Conservation (phyloP, 2,329 filamentous ascomycete species). For the Cadophora malorum region DNA sequence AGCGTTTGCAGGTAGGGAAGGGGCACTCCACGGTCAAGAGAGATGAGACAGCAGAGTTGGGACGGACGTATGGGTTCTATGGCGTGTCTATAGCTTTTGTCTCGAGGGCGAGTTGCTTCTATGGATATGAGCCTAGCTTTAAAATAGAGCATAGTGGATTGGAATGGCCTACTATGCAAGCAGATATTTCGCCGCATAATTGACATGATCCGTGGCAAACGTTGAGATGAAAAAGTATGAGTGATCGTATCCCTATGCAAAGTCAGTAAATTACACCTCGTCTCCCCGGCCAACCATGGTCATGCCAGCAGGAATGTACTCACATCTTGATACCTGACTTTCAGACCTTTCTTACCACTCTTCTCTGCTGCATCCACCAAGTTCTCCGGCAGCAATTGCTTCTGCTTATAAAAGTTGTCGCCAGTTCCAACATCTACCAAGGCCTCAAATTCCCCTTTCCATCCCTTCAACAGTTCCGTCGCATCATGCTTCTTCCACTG, state of each 20-base stretch:
- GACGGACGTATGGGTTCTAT: neutral
- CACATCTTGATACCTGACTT: conserved; percentile 81
- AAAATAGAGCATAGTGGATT: conserved; percentile 7
- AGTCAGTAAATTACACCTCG: conserved; percentile 26
- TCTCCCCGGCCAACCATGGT: neutral
- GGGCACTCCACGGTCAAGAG: neutral
- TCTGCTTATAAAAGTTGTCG: conserved; percentile 96
- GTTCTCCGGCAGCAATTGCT: conserved; percentile 93
- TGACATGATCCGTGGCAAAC: conserved; percentile 89
- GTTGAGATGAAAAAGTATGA: conserved; percentile 96
- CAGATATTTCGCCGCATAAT: conserved; percentile 88
- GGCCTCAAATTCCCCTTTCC: conserved; percentile 73
- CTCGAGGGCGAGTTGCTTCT: conserved; percentile 35
- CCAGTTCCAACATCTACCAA: conserved; percentile 92
- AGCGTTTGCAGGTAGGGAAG: conserved; percentile 19
- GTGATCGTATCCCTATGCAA: conserved; percentile 81
- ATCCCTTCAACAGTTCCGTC: conserved; percentile 82
- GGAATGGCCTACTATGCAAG: conserved; percentile 57
- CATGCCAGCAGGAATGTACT: conserved; percentile 40
- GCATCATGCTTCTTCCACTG: conserved; percentile 92
- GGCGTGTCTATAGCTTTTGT: conserved; percentile 38
- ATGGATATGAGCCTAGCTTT: conserved; percentile 34
- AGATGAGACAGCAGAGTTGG: neutral
- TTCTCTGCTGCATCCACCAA: conserved; percentile 80
- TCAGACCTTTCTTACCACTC: conserved; percentile 74